These are phyloP conservation scores for Tremella yokohamensis DNA, from an alignment of 768 basidiomycete species.

Conservation along the genomic window DNA sequence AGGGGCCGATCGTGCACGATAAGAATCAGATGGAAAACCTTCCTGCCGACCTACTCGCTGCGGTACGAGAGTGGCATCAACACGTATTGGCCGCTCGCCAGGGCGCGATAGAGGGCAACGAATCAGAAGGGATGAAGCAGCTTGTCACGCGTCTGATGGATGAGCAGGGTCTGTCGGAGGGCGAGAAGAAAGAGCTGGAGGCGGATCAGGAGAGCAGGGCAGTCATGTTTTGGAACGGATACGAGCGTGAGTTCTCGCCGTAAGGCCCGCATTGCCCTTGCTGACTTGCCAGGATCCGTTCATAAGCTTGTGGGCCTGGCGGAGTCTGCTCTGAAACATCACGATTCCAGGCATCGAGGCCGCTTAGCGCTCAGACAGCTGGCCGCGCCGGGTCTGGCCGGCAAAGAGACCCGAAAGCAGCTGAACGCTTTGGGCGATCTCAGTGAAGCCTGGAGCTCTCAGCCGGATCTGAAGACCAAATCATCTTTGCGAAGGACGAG, in stretches of 20 bases:
- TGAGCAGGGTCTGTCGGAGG: conserved; percentile 3
- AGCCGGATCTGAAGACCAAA: too few relatives aligned
- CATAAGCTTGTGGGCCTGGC: too few relatives aligned
- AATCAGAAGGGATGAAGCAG: conserved; percentile 6
- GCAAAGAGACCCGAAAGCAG: too few relatives aligned
- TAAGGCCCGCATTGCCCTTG: too few relatives aligned
- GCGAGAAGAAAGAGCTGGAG: conserved; percentile 7
- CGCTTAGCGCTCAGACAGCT: too few relatives aligned
- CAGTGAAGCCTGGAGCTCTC: too few relatives aligned
- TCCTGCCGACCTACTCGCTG: conserved; percentile 3
- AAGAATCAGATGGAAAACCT: not conserved
- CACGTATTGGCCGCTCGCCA: conserved; percentile 7
- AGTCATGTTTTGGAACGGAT: conserved; percentile 15
- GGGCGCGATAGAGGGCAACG: conserved; percentile 8
- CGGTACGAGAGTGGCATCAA: conserved; percentile 14
- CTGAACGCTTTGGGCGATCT: too few relatives aligned
- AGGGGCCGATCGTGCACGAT: not conserved
- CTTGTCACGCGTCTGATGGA: conserved; percentile 9
- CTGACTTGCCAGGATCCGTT: too few relatives aligned
- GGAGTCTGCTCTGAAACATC: too few relatives aligned
- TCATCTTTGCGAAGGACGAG: too few relatives aligned
- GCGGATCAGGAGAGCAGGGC: conserved; percentile 10
- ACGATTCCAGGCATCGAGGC: too few relatives aligned
- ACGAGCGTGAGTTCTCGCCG: conserved; percentile 12
- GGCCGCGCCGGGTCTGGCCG: too few relatives aligned